Conservation (phyloP, 805 yeast genomes). For the Wickerhamomyces silvicola region DNA sequence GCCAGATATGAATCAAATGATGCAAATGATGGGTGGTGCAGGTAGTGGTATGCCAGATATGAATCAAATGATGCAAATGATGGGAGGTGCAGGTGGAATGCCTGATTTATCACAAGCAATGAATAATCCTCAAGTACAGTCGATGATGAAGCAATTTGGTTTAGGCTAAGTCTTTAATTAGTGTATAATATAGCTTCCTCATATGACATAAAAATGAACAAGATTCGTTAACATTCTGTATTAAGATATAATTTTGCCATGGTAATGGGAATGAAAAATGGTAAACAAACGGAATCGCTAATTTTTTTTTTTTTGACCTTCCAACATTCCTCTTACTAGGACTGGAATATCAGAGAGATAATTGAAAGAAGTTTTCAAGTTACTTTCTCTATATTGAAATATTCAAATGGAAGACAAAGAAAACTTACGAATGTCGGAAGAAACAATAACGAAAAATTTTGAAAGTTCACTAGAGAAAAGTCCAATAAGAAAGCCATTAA, state of each 20-base stretch:
- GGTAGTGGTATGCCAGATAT: conserved; percentile 67
- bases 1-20: conserved; percentile 61
- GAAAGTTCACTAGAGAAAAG: too few species aligned
- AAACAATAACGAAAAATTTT: too few species aligned
- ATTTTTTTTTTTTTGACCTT: neutral
- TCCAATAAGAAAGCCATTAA: conserved; percentile 9
- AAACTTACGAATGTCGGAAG: too few species aligned
- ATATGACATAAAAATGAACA: neutral
- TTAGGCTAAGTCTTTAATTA: conserved; percentile 8
- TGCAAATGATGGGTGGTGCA: conserved; percentile 48
- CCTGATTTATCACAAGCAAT: conserved; percentile 30
- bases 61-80: conserved; percentile 57
- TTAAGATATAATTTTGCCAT: neutral
- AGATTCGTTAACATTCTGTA: neutral
- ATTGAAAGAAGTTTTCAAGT: too few species aligned
- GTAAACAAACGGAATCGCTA: neutral
- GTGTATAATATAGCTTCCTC: too few species aligned
- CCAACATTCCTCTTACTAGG: too few species aligned
- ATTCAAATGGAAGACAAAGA: conserved; percentile 10
- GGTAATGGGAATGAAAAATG: neutral
- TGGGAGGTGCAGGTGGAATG: conserved; percentile 35
- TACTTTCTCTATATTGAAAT: too few species aligned
- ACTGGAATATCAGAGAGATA: too few species aligned
- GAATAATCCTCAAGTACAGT: conserved; percentile 40
- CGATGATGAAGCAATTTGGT: conserved; percentile 46